Conservation (phyloP, 306 rosid species). For the Fragaria ananassa region DNA sequence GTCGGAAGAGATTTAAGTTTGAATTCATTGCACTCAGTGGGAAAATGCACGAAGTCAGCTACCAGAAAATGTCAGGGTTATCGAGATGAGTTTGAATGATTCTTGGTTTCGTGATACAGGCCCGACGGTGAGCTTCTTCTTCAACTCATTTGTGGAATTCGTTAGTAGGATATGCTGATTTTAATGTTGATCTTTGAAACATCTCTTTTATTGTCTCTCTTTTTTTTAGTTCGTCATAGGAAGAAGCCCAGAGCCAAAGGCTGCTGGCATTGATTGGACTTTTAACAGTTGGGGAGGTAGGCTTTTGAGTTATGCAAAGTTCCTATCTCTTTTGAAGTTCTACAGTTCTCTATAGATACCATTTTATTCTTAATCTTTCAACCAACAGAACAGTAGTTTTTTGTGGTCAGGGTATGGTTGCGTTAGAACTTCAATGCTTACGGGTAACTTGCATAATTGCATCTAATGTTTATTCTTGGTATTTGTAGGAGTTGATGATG, state of each 20-base stretch:
- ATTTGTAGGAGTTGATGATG: constrained; percentile 59
- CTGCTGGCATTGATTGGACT: constrained; percentile 89
- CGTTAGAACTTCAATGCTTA: background rate
- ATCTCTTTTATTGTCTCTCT: background rate
- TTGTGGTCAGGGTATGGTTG: background rate
- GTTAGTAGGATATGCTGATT: background rate
- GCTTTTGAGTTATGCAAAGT: constrained; percentile 8
- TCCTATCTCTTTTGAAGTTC: background rate
- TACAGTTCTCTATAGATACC: background rate
- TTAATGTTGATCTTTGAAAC: background rate
- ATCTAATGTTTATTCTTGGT: background rate
- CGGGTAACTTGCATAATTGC: background rate
- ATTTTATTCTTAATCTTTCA: background rate
- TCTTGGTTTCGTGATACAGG: constrained; percentile 92
- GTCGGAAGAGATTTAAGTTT: constrained; percentile 9
- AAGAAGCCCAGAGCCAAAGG: constrained; percentile 30
- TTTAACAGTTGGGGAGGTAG: constrained; percentile 98
- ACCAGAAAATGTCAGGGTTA: constrained; percentile 59
- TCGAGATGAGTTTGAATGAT: constrained; percentile 75
- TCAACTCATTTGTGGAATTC: background rate
- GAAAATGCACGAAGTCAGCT: constrained; percentile 66
- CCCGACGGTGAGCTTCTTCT: constrained; percentile 64
- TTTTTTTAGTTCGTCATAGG: constrained; percentile 72
- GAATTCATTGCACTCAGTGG: constrained; percentile 46
- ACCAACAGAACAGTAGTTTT: background rate